A percentile compares a stretch with the other conserved stretches of the same genome.
Conservation (phyloP, 495 filamentous ascomycete species). For the Talaromyces stipitatus region DNA sequence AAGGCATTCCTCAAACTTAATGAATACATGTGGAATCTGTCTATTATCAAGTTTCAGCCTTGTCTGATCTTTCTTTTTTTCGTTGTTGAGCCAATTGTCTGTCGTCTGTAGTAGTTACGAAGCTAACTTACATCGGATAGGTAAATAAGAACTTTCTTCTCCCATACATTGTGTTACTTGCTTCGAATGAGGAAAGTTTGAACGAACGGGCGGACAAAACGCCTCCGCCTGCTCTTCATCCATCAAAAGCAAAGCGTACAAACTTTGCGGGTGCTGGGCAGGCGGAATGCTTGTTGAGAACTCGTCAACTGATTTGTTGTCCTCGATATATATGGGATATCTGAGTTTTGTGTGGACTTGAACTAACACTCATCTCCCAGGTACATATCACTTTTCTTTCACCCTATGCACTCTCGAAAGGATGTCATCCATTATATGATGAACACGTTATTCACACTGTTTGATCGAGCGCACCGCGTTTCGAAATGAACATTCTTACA, state of each 20-base stretch:
- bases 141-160: slow-evolving; percentile 41
- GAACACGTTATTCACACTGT: slow-evolving; percentile 95
- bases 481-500: slow-evolving; percentile 70
- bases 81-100: slow-evolving; percentile 10
- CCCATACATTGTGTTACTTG: slow-evolving; percentile 10
- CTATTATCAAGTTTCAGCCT: slow-evolving; percentile 89
- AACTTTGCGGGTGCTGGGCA: slow-evolving; percentile 63
- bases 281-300: slow-evolving; percentile 91
- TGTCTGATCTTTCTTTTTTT: slow-evolving; percentile 63
- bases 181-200: slow-evolving; percentile 73
- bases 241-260: slow-evolving; percentile 75
- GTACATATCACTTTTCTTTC: slow-evolving; percentile 14
- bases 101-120: slow-evolving; percentile 11
- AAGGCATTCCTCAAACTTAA: slow-evolving; percentile 99
- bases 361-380: slow-evolving; percentile 9
- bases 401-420: slow-evolving; percentile 5
- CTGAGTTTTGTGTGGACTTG: slow-evolving; percentile 8
- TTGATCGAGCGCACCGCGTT: slow-evolving; percentile 60
- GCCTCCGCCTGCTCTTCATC: slow-evolving; percentile 56
- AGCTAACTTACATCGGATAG: slow-evolving; percentile 40
- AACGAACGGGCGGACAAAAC: slow-evolving; percentile 99
- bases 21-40: slow-evolving; percentile 76
- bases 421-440: slow-evolving; percentile 51
- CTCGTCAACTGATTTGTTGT: slow-evolving; percentile 81
- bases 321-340: slow-evolving; percentile 6